Percentiles rank a stretch among this genome's conserved stretches.
Conservation (phyloP, 2,329 filamentous ascomycete genomes). For the Calonectria pseudoturangicola region DNA sequence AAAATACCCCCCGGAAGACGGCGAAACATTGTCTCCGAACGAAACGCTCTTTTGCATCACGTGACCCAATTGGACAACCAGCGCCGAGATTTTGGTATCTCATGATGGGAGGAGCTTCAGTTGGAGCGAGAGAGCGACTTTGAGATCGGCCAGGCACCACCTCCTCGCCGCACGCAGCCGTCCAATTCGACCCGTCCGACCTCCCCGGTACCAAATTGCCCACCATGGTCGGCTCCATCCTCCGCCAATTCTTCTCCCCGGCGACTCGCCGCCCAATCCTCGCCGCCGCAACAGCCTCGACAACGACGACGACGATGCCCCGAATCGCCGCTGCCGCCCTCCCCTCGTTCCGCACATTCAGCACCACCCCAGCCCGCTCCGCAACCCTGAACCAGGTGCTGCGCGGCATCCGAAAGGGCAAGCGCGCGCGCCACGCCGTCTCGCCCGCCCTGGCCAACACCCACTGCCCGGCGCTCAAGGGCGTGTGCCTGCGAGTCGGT, state of each 20-base stretch:
- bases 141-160: constrained; percentile 43
- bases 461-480: constrained; percentile 89
- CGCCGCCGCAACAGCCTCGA: constrained; percentile 43
- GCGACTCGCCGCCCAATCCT: constrained; percentile 55
- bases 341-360: constrained; percentile 68
- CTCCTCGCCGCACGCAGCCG: constrained; percentile 50
- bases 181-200: constrained; percentile 16
- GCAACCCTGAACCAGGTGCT: constrained; percentile 85
- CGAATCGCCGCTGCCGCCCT: constrained; percentile 52
- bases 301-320: constrained; percentile 57
- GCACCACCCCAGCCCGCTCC: constrained; percentile 72
- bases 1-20: constrained; percentile 13
- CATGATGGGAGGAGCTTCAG: constrained; percentile 40
- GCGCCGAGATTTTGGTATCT: constrained; percentile 53
- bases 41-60: neutral
- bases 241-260: constrained; percentile 61
- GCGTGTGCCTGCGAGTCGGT: constrained; percentile 95
- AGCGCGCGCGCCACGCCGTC: constrained; percentile 88
- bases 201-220: constrained; percentile 46
- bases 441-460: constrained; percentile 87
- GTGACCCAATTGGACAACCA: constrained; percentile 42
- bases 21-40: neutral
- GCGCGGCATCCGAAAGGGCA: constrained; percentile 84
- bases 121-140: constrained; percentile 35
- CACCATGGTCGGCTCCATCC: constrained; percentile 60